Evolutionary conservation across 2,329 filamentous ascomycete genomes (phyloP).

Genomic region (Piedraia hortae): DNA sequence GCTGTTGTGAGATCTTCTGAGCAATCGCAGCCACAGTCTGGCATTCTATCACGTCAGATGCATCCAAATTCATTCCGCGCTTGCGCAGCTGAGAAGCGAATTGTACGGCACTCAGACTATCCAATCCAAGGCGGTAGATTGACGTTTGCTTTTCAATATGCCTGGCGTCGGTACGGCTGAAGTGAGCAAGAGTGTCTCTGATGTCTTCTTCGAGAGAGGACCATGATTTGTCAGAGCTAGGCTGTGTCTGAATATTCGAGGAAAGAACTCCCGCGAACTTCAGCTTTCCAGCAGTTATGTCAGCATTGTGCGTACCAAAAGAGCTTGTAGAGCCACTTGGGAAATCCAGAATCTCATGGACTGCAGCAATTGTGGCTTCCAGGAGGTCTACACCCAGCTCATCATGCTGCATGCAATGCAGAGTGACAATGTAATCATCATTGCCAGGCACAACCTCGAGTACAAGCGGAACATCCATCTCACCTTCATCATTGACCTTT

Average conservation of each 20-base stretch:
- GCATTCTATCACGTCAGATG: conserved; percentile 44
- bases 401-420: conserved; percentile 21
- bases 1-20: too few species aligned
- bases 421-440: conserved; percentile 19
- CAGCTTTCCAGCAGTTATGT: background rate
- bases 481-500: conserved; percentile 20
- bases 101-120: conserved; percentile 69
- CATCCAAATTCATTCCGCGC: conserved; percentile 29
- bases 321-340: conserved; percentile 7
- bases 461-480: conserved; percentile 53
- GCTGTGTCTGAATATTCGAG: background rate
- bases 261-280: too few species aligned
- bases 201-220: conserved; percentile 13
- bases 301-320: conserved; percentile 4
- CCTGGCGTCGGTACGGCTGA: conserved; percentile 25
- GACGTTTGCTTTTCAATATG: conserved; percentile 34
- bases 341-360: conserved; percentile 8
- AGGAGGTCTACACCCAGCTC: conserved; percentile 4
- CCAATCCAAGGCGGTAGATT: conserved; percentile 68
- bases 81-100: conserved; percentile 40
- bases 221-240: background rate
- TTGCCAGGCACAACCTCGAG: conserved; percentile 41
- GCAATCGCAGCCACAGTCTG: conserved; percentile 7
- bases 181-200: conserved; percentile 26
- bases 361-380: conserved; percentile 9